phyloP scores from a whole-genome alignment of 2,329 filamentous ascomycete genomes.

The Monilinia fructicola region DNA sequence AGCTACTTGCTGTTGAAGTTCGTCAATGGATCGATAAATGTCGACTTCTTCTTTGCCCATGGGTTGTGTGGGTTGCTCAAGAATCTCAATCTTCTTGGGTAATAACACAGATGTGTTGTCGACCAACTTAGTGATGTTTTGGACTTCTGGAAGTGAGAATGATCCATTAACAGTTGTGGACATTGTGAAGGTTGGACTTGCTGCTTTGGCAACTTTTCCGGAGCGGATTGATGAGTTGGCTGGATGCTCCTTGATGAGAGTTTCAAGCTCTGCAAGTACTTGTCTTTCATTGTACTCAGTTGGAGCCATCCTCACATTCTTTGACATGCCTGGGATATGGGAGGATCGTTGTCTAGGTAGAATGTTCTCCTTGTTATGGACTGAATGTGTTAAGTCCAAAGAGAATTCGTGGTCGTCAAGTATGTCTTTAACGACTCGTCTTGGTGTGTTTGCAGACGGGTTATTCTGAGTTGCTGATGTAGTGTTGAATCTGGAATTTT shows the following conservation, averaged over 20 bases:
- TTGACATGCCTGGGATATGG: background rate
- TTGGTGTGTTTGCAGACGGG: slow-evolving; percentile 21
- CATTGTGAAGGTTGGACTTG: slow-evolving; percentile 19
- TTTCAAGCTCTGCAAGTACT: slow-evolving; percentile 16
- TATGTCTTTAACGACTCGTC: slow-evolving; percentile 18
- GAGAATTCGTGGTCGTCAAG: slow-evolving; percentile 7
- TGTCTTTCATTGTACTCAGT: slow-evolving; percentile 20
- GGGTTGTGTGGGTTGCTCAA: slow-evolving; percentile 1
- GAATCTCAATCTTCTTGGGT: slow-evolving; percentile 1
- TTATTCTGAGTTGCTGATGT: slow-evolving; percentile 9
- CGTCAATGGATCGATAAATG: slow-evolving; percentile 15
- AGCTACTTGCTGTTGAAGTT: slow-evolving; percentile 18
- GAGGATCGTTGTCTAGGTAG: slow-evolving; percentile 26
- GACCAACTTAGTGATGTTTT: slow-evolving; percentile 16
- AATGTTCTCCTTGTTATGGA: slow-evolving; percentile 30
- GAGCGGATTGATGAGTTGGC: slow-evolving; percentile 7
- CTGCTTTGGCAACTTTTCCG: slow-evolving; percentile 8
- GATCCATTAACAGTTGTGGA: slow-evolving; percentile 14
- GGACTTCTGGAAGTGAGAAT: slow-evolving; percentile 14
- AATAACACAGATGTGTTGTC: slow-evolving; percentile 15
- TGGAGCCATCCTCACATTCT: slow-evolving; percentile 7
- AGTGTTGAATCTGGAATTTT: slow-evolving; percentile 8
- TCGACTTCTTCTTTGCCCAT: slow-evolving; percentile 19
- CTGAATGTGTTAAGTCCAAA: background rate
- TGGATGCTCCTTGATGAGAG: slow-evolving; percentile 18